Percentiles rank a stretch among this genome's conserved stretches.
Evolutionary conservation across 495 filamentous ascomycete species (phyloP).

Genomic region (Lasiosphaeria miniovina): DNA sequence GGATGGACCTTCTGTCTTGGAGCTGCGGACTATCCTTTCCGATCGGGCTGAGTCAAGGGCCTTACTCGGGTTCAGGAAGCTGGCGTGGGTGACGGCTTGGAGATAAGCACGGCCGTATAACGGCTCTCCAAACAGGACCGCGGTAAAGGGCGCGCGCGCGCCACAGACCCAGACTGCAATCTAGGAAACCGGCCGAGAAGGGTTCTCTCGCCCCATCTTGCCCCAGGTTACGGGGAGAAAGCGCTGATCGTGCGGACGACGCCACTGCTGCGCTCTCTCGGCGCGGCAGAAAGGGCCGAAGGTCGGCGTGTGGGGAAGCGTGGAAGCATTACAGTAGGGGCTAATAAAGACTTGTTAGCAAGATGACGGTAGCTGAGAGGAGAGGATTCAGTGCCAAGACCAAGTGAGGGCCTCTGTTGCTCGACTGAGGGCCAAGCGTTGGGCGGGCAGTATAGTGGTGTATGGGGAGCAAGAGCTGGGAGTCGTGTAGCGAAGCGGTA

Average conservation of each 20-base stretch:
- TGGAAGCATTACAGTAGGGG: slow-evolving; percentile 5
- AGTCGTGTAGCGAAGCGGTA: slow-evolving; percentile 12
- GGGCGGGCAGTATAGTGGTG: not conserved
- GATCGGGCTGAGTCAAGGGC: not conserved
- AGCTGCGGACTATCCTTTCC: slow-evolving; percentile 9
- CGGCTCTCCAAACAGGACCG: not conserved
- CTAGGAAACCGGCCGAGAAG: not conserved
- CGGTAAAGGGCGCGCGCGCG: slow-evolving; percentile 6
- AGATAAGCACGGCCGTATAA: not conserved
- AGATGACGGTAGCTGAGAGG: not conserved
- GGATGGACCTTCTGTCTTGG: not conserved
- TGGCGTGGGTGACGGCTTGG: not conserved
- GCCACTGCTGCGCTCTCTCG: slow-evolving; percentile 3
- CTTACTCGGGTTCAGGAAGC: not conserved
- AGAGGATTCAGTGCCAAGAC: not conserved
- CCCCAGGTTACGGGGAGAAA: slow-evolving; percentile 10
- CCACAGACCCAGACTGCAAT: not conserved
- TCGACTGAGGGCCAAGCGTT: not conserved
- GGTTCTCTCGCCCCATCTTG: slow-evolving; percentile 3
- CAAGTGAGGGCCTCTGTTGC: slow-evolving; percentile 1
- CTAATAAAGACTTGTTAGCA: slow-evolving; percentile 13
- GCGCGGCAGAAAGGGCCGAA: slow-evolving; percentile 24
- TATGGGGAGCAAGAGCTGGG: not conserved
- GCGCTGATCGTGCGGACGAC: not conserved
- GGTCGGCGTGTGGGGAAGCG: slow-evolving; percentile 15